phyloP scores from a whole-genome alignment of 2,329 filamentous ascomycete species.

The Colletotrichum salicis region DNA sequence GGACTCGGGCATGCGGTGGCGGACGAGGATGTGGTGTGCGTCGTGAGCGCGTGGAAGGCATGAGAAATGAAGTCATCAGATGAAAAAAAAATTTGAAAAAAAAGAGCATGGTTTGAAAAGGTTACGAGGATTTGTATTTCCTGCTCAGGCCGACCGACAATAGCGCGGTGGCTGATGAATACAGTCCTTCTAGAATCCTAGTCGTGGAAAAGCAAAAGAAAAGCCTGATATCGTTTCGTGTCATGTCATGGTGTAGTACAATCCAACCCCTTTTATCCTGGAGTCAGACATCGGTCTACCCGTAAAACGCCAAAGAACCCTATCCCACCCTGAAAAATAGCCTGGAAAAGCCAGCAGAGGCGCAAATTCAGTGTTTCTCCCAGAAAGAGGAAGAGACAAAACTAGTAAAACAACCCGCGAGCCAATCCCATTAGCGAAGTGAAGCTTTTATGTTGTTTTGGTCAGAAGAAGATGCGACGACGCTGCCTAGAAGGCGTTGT shows the following conservation, averaged over 20 bases:
- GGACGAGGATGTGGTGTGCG: conserved; percentile 76
- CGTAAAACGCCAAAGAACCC: conserved; percentile 33
- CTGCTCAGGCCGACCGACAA: conserved; percentile 14
- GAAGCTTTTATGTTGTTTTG: conserved; percentile 29
- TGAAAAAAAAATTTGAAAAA: not conserved
- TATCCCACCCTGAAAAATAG: not conserved
- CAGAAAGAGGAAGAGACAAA: conserved; percentile 5
- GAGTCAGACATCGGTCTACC: conserved; percentile 29
- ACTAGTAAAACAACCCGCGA: conserved; percentile 25
- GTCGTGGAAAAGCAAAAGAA: conserved; percentile 21
- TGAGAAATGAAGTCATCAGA: conserved; percentile 44
- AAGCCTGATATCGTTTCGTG: conserved; percentile 38
- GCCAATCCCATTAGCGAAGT: conserved; percentile 24
- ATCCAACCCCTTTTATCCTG: conserved; percentile 26
- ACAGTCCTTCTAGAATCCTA: conserved; percentile 22
- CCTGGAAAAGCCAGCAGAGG: conserved; percentile 9
- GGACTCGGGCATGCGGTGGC: conserved; percentile 83
- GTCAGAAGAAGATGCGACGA: conserved; percentile 28
- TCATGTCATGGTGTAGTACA: conserved; percentile 35
- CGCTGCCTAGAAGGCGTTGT: conserved; percentile 17
- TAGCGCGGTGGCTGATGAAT: conserved; percentile 21
- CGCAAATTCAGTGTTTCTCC: conserved; percentile 3
- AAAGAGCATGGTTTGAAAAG: conserved; percentile 3
- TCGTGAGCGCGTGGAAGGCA: conserved; percentile 72
- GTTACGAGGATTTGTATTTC: conserved; percentile 29